These are phyloP conservation scores for Zalaria obscura DNA, from an alignment of 2,329 filamentous ascomycete species.

Conservation along the genomic window DNA sequence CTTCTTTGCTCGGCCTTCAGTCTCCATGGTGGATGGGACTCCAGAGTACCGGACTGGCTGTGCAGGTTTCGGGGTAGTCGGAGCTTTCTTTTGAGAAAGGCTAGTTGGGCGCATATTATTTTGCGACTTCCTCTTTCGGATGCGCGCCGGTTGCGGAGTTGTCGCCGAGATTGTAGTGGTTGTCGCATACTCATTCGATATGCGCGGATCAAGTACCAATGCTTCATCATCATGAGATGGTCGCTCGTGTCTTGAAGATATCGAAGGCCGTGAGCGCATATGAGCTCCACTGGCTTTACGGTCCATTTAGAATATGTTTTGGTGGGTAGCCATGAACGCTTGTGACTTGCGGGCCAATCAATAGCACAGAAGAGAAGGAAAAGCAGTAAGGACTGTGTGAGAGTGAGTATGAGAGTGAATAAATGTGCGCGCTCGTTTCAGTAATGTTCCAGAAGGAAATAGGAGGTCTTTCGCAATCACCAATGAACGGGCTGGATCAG, in stretches of 20 bases:
- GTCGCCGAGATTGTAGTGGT: no score
- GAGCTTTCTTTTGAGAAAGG: neutral
- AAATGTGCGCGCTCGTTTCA: neutral
- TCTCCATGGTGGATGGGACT: neutral
- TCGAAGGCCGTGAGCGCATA: neutral
- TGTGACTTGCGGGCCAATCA: no score
- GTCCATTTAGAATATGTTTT: neutral
- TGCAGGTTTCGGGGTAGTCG: neutral
- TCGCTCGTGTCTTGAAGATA: neutral
- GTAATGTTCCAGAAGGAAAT: no score
- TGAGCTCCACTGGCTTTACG: neutral
- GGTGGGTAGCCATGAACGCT: no score
- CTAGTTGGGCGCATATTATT: neutral
- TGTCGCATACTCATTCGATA: no score
- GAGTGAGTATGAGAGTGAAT: neutral
- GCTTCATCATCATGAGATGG: neutral
- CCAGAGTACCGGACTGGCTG: neutral
- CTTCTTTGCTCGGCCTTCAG: slow-evolving; percentile 9
- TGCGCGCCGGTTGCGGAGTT: neutral
- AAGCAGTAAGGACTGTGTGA: neutral
- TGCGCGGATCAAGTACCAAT: no score
- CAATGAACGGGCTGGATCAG: neutral
- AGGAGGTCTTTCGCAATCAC: no score
- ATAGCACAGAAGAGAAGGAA: neutral
- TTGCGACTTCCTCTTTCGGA: neutral